Base-by-base conservation (phyloP, 768 basidiomycete genomes). In the Phlegmacium glaucopus region DNA sequence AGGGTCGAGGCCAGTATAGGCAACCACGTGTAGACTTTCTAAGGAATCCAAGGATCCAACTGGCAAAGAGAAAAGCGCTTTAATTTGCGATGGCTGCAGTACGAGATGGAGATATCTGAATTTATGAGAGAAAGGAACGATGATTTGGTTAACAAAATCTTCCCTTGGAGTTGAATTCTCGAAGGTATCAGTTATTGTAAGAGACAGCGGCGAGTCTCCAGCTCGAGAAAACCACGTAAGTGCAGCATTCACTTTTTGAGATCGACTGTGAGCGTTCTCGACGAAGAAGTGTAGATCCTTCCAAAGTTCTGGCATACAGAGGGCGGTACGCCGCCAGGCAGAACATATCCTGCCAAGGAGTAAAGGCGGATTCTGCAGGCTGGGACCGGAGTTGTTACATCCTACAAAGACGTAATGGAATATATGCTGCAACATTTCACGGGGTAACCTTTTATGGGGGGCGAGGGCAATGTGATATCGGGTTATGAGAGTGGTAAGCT, bases 251-350 rank as follows among this genome's bases (percentile, higher is more conserved):
- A 51, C 17, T 36, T 54, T 54, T 34, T 49, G 46, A 42, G 44
- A 34, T 36, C 53, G 43, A 16, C 34, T 42, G 26, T 30, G 25
- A 39, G 42, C 22, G 32, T 35, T 25, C 29, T 49, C 47, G 40
- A 13, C 26, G 36, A 47, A 29, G 27, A 50, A 46, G 40, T 52
- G 48, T 34, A 60, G 46, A 4, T 47, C 27, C 15, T 44, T 47
- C 59, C 59, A 61, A 9, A 61, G 43, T n/a, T 55, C 52, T 6
- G 55, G 59, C 36, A 54, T 58, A 15, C 40, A 42, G 1, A 56
- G 41, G 1, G 53, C 57, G 9, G 53, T 46, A 8, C 26, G 29
- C 30, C 59, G 50, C 59, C 59, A 61, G 6, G 44, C 50, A 1
- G 53, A 51, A 28, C 54, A 58, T n/a, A 61, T 29, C 16, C 53